phyloP scores from a whole-genome alignment of 2,329 filamentous ascomycete species.

The Tolypocladium tundrense region DNA sequence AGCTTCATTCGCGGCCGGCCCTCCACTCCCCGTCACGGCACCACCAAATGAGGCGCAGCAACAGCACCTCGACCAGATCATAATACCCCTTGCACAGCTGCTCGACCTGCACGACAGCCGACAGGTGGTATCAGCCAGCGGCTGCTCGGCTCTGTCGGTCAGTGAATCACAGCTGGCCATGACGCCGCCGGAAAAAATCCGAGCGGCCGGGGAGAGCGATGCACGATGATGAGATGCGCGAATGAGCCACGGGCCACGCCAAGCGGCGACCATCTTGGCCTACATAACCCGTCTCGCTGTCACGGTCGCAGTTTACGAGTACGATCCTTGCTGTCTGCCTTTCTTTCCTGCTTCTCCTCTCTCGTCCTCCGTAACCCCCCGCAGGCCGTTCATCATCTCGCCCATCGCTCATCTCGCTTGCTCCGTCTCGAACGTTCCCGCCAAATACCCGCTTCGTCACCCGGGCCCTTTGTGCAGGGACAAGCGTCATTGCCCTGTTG shows the following conservation, averaged over 20 bases:
- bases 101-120: not conserved
- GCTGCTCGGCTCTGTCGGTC: not conserved
- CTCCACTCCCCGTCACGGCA: not conserved
- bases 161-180: not conserved
- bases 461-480: not conserved
- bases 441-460: not conserved
- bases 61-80: not conserved
- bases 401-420: not conserved
- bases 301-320: not conserved
- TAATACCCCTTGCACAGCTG: not conserved
- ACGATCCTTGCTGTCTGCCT: not conserved
- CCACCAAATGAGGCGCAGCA: not conserved
- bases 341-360: not conserved
- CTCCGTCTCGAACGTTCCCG: not conserved
- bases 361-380: not conserved
- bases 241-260: not conserved
- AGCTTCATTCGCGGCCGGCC: not conserved
- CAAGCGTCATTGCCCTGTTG: conserved; percentile 1
- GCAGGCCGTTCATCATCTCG: not conserved
- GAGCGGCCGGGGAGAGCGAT: not conserved
- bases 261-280: not conserved
- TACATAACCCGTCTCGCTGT: not conserved
- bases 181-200: not conserved
- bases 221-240: not conserved
- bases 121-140: not conserved